Base-by-base conservation (phyloP, 768 basidiomycete genomes). In the Macrolepiota fuliginosa region DNA sequence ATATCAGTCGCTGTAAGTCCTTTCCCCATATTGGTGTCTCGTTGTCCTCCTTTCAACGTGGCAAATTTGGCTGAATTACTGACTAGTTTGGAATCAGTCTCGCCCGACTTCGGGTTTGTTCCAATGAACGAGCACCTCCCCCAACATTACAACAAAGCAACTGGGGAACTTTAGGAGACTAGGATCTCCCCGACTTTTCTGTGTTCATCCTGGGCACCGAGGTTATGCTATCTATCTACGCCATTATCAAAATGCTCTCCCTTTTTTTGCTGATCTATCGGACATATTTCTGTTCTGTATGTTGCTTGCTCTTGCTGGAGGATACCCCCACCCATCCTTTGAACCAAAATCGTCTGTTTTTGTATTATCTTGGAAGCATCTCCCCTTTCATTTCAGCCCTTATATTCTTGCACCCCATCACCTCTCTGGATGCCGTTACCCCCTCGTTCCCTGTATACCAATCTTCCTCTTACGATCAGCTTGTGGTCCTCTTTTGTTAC, bases 71-170 rank as follows among this genome's bases (percentile, higher is more conserved):
- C 52, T 64, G 39, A 62, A 55, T 59, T 65, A 62, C 64, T 65
- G 56, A 65, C 58, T 57, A 63, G 56, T 59, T 64, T 53, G 56
- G 58, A 65, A 54, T 37, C 58, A 63, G 90, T 88, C 83, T 89
- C 90, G 69, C 90, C 90, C 75, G 90, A 91, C 81, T 91, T 90
- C 79, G 91, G 88, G 63, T 92, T 85, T 77, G 89, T 91, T 70
- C 80, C 83, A 69, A 88, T 91, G 88, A 90, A 86, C 74, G 90
- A 90, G 72, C 88, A 91, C 69, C 74, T 90, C 60, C 81, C 85
- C 56, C 79, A 81, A 67, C 81, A 84, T 67, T 88, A 87, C 79
- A 81, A 76, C 76, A 88, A 88, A 68, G 73, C 79, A 62, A 69
- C 79, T 47, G 79, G 79, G 65, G 85, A 83, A 67, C 79, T 81